Evolutionary conservation across 805 yeast species (phyloP), one percentile per base, ranked within the genome.

Genomic region (Myxozyma mucilagina): DNA sequence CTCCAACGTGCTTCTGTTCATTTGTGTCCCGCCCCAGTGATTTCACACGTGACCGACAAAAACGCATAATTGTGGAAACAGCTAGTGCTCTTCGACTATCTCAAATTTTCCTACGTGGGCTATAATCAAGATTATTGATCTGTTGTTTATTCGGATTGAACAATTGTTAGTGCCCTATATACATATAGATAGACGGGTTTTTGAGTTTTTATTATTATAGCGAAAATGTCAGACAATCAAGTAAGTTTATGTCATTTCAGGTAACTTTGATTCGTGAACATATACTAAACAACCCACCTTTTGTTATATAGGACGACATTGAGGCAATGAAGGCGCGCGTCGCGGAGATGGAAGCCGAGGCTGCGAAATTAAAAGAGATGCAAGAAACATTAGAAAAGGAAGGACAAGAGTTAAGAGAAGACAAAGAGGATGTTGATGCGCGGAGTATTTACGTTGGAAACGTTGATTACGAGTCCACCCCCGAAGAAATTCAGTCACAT

Each of bases 361-460:
- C 88, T 5, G 83, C 83, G 3, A 79, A 79, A 68, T 75, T 87
- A 43, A 78, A 86, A 58, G 86, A 82, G 65, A 75, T 87, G 70
- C 88, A 87, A 63, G 79, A 75, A 16, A 78, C 78, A 47, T 69
- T 80, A 13, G 79, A 78, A 43, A 73, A 73, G 55, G 81, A 79
- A 50, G 75, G 76, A 48, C 76, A 74, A 31, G 78, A 69, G 57
- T 74, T 72, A 64, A 71, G 68, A 63, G 86, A 75, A 70, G 79
- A 80, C 67, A 83, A 81, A 69, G 82, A 82, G 66, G 91, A 86
- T 57, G 80, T 85, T n/a, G 96, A 90, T 71, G 79, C 87, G 3
- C 81, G 91, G 64, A 85, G 91, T 3, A 79, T 90, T 24, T 90
- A 85, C 74, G 91, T 90, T 29, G 96, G 96, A 3, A 89, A 87